Percentiles rank a stretch among this genome's conserved stretches.
These are phyloP conservation scores for Globisporangium abappressorium DNA, from an alignment of 352 stramenopile species.

Conservation along the genomic window DNA sequence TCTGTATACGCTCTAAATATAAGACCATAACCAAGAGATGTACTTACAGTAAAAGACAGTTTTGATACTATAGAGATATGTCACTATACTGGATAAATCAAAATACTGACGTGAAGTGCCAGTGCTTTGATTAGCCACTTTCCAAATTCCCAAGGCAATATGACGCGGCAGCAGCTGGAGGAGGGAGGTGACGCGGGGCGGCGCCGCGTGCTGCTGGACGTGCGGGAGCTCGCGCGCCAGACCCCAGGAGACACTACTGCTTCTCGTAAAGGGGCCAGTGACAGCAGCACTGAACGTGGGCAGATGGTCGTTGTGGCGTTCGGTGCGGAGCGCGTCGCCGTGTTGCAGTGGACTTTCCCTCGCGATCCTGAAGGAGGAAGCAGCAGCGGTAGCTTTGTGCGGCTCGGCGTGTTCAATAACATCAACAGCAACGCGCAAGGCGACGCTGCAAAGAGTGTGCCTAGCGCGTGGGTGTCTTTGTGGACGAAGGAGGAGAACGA, in stretches of 20 bases:
- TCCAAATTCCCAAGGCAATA: slow-evolving; percentile 6
- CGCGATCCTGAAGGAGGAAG: neutral
- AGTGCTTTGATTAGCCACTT: neutral
- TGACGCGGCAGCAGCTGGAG: slow-evolving; percentile 17
- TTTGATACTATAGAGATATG: neutral
- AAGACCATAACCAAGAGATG: neutral
- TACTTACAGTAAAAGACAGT: neutral
- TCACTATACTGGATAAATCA: neutral
- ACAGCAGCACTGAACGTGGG: neutral
- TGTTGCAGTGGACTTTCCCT: slow-evolving; percentile 17
- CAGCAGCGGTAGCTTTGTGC: neutral
- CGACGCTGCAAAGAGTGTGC: neutral
- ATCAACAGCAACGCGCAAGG: neutral
- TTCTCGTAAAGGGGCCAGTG: neutral
- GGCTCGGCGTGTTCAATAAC: slow-evolving; percentile 4
- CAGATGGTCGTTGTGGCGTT: slow-evolving; percentile 21
- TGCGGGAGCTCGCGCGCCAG: slow-evolving; percentile 29
- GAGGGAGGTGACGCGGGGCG: neutral
- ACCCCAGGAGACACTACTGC: neutral
- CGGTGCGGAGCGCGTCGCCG: slow-evolving; percentile 24
- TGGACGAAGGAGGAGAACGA: slow-evolving; percentile 8
- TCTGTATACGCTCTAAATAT: neutral
- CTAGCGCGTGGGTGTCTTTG: neutral
- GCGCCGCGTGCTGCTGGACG: slow-evolving; percentile 30
- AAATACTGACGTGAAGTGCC: slow-evolving; percentile 3